A percentile compares a stretch with the other conserved stretches of the same genome.
These are phyloP conservation scores for Coprinopsis marcescibilis DNA, from an alignment of 768 basidiomycete genomes.

Conservation along the genomic window DNA sequence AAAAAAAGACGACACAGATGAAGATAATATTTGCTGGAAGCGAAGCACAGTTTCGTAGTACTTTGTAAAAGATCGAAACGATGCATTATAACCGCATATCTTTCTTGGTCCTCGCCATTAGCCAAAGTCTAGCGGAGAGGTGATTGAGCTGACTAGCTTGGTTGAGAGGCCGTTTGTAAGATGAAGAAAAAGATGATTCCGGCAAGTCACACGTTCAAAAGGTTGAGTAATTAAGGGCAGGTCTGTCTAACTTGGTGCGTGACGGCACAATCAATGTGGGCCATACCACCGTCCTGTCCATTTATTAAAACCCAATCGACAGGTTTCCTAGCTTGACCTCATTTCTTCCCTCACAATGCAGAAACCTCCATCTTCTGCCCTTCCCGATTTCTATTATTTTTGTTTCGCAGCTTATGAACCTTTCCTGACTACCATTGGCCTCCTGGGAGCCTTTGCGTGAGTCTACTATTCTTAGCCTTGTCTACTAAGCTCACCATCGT, in stretches of 20 bases:
- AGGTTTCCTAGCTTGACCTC: slow-evolving; percentile 2
- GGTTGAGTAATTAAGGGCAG: slow-evolving; percentile 32
- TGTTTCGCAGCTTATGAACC: slow-evolving; percentile 76
- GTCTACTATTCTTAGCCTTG: slow-evolving; percentile 13
- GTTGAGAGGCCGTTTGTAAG: slow-evolving; percentile 61
- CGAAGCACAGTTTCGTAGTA: slow-evolving; percentile 38
- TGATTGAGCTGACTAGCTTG: slow-evolving; percentile 51
- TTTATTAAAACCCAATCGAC: too few species aligned
- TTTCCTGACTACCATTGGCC: slow-evolving; percentile 54
- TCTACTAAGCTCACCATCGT: slow-evolving; percentile 3
- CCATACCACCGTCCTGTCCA: too few species aligned
- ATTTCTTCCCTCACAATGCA: slow-evolving; percentile 8
- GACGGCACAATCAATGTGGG: slow-evolving; percentile 3
- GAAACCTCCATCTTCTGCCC: slow-evolving; percentile 43
- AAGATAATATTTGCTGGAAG: slow-evolving; percentile 46
- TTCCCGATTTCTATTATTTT: slow-evolving; percentile 69
- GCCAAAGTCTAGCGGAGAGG: slow-evolving; percentile 40
- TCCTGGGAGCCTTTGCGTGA: slow-evolving; percentile 55
- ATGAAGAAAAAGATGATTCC: slow-evolving; percentile 21
- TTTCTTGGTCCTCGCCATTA: slow-evolving; percentile 81
- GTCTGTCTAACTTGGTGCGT: not conserved
- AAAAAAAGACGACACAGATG: not conserved
- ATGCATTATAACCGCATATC: slow-evolving; percentile 68
- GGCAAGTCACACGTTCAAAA: slow-evolving; percentile 22
- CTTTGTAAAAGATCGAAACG: slow-evolving; percentile 16